A percentile compares a stretch with the other conserved stretches of the same genome.
These are phyloP conservation scores for Podaxis mareebaensis DNA, from an alignment of 768 basidiomycete species.

Conservation along the genomic window DNA sequence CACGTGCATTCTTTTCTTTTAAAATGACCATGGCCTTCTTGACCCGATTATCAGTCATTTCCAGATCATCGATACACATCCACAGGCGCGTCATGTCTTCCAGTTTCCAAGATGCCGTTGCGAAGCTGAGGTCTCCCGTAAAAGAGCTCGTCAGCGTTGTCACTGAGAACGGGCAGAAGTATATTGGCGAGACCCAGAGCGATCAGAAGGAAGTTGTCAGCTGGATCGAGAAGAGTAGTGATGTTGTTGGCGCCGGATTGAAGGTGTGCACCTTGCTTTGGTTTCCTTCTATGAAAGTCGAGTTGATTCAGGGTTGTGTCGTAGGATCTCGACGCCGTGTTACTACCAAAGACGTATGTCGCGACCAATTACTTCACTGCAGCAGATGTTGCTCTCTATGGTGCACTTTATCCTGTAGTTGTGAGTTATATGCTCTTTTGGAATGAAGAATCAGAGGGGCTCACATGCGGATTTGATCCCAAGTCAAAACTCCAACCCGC, in stretches of 20 bases:
- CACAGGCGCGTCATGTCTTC: conserved; percentile 45
- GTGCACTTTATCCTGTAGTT: conserved; percentile 78
- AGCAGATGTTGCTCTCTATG: conserved; percentile 91
- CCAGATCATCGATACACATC: conserved; percentile 33
- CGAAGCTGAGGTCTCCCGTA: conserved; percentile 46
- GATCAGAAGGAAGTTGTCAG: conserved; percentile 63
- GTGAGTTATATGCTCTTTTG: conserved; percentile 45
- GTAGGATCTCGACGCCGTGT: conserved; percentile 70
- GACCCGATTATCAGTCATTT: conserved; percentile 37
- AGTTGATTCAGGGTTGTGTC: not conserved
- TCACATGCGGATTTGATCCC: not conserved
- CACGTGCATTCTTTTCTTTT: conserved; percentile 24
- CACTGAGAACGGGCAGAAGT: conserved; percentile 42
- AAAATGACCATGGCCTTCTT: conserved; percentile 25
- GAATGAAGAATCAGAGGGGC: not conserved
- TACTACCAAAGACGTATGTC: conserved; percentile 81
- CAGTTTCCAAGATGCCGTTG: conserved; percentile 45
- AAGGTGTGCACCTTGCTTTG: conserved; percentile 38
- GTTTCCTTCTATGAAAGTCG: not conserved
- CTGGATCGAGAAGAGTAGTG: conserved; percentile 71
- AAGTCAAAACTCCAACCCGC: conserved; percentile 70
- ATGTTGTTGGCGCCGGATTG: conserved; percentile 46
- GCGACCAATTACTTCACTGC: conserved; percentile 83
- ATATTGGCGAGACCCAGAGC: conserved; percentile 55
- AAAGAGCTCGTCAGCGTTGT: conserved; percentile 58